Evolutionary conservation across 441 rosid species (phyloP).

Genomic region (Arabidopsis hybrid): DNA sequence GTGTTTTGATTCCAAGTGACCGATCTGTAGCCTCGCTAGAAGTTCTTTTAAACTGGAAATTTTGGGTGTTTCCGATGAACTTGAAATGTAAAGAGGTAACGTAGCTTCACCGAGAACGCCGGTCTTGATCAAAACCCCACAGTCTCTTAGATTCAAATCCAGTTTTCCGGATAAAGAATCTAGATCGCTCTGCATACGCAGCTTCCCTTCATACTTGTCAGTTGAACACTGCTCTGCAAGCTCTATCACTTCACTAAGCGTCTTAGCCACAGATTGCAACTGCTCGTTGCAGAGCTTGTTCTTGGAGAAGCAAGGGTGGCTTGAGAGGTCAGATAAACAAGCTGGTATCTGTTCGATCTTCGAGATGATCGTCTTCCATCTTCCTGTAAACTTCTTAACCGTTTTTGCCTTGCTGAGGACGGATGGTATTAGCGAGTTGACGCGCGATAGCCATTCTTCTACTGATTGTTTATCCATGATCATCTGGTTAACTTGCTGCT

Average conservation of each 20-base stretch:
- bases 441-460: conserved; percentile 61
- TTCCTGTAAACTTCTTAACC: conserved; percentile 70
- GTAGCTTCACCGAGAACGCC: conserved; percentile 93
- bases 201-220: conserved; percentile 84
- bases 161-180: conserved; percentile 78
- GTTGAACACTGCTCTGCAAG: conserved; percentile 66
- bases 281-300: conserved; percentile 90
- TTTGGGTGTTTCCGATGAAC: conserved; percentile 55
- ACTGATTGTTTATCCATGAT: conserved; percentile 45
- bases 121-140: conserved; percentile 84
- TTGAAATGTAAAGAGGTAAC: conserved; percentile 56
- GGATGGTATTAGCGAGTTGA: conserved; percentile 68
- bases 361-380: conserved; percentile 83
- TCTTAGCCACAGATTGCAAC: conserved; percentile 72
- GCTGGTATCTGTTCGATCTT: conserved; percentile 83
- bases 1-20: conserved; percentile 91
- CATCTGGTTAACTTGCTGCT: conserved; percentile 42
- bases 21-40: conserved; percentile 92
- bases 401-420: conserved; percentile 63
- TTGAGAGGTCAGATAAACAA: conserved; percentile 75
- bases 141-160: conserved; percentile 83
- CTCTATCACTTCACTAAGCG: conserved; percentile 63
- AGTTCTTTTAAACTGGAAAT: conserved; percentile 65
- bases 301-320: conserved; percentile 94
- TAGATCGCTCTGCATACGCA: conserved; percentile 92